A percentile compares a stretch with the other conserved stretches of the same genome.
Conservation (phyloP, 2,329 filamentous ascomycete species). For the Neonectria magnoliae region DNA sequence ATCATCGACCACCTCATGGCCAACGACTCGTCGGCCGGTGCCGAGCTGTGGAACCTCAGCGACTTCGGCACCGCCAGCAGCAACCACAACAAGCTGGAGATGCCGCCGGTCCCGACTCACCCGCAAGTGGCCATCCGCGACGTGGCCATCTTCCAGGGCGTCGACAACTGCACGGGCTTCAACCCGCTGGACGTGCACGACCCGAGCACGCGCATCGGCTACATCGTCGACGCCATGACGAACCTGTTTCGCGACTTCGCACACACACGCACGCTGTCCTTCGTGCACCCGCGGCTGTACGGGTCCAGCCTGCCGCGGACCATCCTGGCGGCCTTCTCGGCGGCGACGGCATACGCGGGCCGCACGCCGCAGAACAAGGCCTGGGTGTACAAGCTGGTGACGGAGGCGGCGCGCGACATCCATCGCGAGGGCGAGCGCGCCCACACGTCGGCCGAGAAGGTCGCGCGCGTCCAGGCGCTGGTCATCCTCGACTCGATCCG, state of each 20-base stretch:
- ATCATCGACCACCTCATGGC: constrained; percentile 49
- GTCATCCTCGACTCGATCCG: constrained; percentile 54
- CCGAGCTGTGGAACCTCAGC: constrained; percentile 43
- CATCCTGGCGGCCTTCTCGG: constrained; percentile 53
- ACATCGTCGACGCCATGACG: constrained; percentile 46
- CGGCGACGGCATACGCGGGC: constrained; percentile 51
- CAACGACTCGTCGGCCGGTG: constrained; percentile 32
- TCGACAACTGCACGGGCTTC: constrained; percentile 36
- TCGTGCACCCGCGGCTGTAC: constrained; percentile 57
- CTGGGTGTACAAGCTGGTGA: constrained; percentile 52
- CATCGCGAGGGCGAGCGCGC: constrained; percentile 48
- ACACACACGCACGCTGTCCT: constrained; percentile 50
- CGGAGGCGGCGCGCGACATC: constrained; percentile 51
- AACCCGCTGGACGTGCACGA: constrained; percentile 51
- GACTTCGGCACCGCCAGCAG: constrained; percentile 32
- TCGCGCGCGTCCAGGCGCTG: constrained; percentile 56
- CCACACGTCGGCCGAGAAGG: constrained; percentile 49
- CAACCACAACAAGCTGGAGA: constrained; percentile 46
- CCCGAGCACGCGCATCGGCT: constrained; percentile 48
- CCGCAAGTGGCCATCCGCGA: constrained; percentile 45
- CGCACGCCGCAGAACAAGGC: constrained; percentile 50
- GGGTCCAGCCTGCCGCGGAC: constrained; percentile 50
- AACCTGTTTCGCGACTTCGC: constrained; percentile 49
- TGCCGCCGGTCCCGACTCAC: constrained; percentile 44
- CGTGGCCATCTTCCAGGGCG: constrained; percentile 38